Conservation (phyloP, 306 rosid genomes). For the Lithocarpus polystachyus region DNA sequence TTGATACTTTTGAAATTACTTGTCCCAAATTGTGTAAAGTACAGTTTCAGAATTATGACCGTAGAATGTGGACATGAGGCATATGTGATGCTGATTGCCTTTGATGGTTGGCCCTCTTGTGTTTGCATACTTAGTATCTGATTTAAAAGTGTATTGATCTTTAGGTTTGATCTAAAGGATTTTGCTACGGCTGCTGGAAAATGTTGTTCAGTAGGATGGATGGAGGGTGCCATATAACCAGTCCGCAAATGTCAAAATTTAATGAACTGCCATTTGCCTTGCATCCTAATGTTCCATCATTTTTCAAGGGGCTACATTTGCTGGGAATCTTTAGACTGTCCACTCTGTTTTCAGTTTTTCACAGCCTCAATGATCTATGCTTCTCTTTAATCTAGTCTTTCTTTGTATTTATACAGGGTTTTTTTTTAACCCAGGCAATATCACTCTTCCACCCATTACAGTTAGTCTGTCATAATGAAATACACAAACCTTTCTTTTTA, state of each 20-base stretch:
- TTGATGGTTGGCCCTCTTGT: neutral
- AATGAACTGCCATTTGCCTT: neutral
- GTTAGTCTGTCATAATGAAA: too few species aligned
- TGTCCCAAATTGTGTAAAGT: constrained; percentile 51
- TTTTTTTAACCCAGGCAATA: too few species aligned
- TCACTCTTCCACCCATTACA: too few species aligned
- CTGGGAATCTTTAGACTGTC: too few species aligned
- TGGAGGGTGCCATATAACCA: neutral
- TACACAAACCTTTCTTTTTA: too few species aligned
- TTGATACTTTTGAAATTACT: constrained; percentile 31
- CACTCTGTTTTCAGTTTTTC: too few species aligned
- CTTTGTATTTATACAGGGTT: too few species aligned
- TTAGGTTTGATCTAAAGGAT: neutral
- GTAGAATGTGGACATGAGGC: constrained; percentile 25
- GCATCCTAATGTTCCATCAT: too few species aligned
- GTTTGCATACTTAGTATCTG: neutral
- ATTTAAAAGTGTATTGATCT: neutral
- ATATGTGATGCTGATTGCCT: constrained; percentile 15
- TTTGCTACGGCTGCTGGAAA: too few species aligned
- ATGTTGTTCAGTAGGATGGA: neutral
- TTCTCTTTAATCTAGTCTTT: too few species aligned
- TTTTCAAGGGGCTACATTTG: too few species aligned
- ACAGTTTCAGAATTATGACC: constrained; percentile 25
- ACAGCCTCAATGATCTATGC: too few species aligned
- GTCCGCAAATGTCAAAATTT: neutral